phyloP scores from a whole-genome alignment of 202 grass and related monocot species.

The Zoysia matrella region DNA sequence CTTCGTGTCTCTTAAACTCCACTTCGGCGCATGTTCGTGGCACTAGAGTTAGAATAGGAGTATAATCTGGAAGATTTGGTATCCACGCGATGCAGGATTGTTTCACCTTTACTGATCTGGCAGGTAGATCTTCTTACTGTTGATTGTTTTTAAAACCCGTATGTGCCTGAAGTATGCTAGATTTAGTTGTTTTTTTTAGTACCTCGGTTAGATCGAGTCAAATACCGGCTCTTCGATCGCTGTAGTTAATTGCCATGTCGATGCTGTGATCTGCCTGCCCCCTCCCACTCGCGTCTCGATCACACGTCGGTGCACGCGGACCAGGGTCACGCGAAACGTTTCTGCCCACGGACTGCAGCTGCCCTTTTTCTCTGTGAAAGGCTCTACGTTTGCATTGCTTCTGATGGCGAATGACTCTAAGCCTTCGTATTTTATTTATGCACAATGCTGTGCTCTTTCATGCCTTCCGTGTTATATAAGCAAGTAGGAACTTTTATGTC shows the following conservation, averaged over 20 bases:
- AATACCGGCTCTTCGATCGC: not conserved
- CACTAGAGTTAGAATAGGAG: no score
- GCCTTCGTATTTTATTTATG: not conserved
- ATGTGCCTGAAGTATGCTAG: conserved; percentile 18
- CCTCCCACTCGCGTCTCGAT: not conserved
- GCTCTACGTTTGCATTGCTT: not conserved
- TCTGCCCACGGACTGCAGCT: conserved; percentile 3
- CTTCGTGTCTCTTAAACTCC: not conserved
- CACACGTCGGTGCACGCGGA: no score
- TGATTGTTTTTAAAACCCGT: not conserved
- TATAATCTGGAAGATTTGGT: not conserved
- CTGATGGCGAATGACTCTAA: not conserved
- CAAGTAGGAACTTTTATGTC: not conserved
- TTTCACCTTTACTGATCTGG: not conserved
- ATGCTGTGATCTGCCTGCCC: conserved; percentile 22
- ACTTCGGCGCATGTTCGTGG: not conserved
- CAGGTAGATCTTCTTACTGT: conserved; percentile 29
- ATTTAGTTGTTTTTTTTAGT: conserved; percentile 1
- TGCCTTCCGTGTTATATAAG: not conserved
- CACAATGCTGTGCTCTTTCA: not conserved
- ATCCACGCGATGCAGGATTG: not conserved
- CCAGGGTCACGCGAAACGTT: not conserved
- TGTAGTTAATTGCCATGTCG: conserved; percentile 42
- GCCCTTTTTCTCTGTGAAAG: not conserved
- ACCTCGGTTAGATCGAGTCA: conserved; percentile 27